Evolutionary conservation across 2,329 filamentous ascomycete species (phyloP).

Genomic region (Ceratocystis huliohia): DNA sequence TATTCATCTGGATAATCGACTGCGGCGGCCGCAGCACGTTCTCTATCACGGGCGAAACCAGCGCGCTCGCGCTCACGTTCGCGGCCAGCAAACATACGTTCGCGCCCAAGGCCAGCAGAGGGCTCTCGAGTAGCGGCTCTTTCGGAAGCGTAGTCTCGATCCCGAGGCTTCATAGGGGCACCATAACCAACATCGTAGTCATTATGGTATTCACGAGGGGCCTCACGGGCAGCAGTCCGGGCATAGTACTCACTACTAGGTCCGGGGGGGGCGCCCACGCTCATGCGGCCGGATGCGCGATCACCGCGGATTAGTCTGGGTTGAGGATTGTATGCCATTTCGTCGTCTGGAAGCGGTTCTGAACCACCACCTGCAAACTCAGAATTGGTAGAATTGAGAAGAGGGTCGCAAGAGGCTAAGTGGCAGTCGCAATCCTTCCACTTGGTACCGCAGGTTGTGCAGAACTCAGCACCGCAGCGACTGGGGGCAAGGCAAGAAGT

Average conservation of each 20-base stretch:
- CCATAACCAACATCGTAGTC: constrained; percentile 18
- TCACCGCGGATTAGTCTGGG: constrained; percentile 17
- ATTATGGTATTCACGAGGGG: constrained; percentile 19
- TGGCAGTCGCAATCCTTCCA: constrained; percentile 79
- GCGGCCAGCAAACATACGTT: neutral
- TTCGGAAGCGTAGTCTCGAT: constrained; percentile 10
- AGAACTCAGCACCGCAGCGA: constrained; percentile 72
- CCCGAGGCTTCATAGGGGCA: constrained; percentile 3
- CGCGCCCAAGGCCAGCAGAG: constrained; percentile 13
- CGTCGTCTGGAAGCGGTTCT: constrained; percentile 14
- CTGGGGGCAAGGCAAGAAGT: constrained; percentile 29
- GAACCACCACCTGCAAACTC: constrained; percentile 1
- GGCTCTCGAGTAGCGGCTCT: constrained; percentile 13
- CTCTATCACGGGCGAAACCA: constrained; percentile 9
- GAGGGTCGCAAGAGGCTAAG: constrained; percentile 55
- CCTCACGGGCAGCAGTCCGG: constrained; percentile 12
- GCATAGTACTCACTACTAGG: constrained; percentile 17
- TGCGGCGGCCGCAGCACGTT: constrained; percentile 14
- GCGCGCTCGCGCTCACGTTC: constrained; percentile 13
- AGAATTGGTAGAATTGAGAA: constrained; percentile 22
- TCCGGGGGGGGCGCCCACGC: constrained; percentile 5
- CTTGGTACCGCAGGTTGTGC: constrained; percentile 68
- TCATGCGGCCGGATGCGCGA: constrained; percentile 16
- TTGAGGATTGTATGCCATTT: constrained; percentile 13
- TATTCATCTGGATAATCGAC: constrained; percentile 13